These are phyloP conservation scores for Podospora australis DNA, from an alignment of 495 filamentous ascomycete genomes.

Conservation along the genomic window DNA sequence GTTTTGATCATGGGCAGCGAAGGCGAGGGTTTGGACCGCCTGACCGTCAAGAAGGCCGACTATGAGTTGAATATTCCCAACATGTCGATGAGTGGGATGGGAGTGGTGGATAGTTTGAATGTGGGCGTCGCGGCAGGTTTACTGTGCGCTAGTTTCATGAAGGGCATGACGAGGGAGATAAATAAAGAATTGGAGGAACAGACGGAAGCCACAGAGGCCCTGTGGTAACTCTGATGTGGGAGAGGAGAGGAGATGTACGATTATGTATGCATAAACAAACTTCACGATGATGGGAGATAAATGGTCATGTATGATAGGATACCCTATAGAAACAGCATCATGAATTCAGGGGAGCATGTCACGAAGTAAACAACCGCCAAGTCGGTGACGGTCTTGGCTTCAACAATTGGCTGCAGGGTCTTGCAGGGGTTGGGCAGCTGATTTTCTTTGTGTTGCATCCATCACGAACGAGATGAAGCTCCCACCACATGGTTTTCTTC, in stretches of 20 bases:
- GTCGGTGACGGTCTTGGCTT: not conserved
- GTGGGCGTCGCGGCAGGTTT: constrained; percentile 79
- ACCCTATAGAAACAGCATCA: not conserved
- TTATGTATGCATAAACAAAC: too few species aligned
- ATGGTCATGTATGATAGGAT: constrained; percentile 15
- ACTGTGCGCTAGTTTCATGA: constrained; percentile 54
- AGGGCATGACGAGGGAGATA: constrained; percentile 19
- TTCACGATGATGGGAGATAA: too few species aligned
- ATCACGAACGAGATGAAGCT: too few species aligned
- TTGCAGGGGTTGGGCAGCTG: not conserved
- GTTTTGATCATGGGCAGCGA: constrained; percentile 81
- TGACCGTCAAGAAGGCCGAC: constrained; percentile 58
- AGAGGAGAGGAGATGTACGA: constrained; percentile 6
- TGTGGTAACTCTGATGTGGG: constrained; percentile 11
- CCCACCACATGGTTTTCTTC: too few species aligned
- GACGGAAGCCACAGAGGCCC: constrained; percentile 5
- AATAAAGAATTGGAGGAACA: constrained; percentile 15
- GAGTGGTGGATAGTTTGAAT: constrained; percentile 72
- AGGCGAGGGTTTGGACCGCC: constrained; percentile 60
- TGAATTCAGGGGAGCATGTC: not conserved
- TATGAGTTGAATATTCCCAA: constrained; percentile 48
- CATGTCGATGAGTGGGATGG: constrained; percentile 29
- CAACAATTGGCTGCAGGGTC: not conserved
- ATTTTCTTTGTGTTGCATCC: not conserved
- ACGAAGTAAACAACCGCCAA: not conserved